Base-by-base conservation (phyloP, 352 stramenopile species). In the Globisporangium takayamanum region DNA sequence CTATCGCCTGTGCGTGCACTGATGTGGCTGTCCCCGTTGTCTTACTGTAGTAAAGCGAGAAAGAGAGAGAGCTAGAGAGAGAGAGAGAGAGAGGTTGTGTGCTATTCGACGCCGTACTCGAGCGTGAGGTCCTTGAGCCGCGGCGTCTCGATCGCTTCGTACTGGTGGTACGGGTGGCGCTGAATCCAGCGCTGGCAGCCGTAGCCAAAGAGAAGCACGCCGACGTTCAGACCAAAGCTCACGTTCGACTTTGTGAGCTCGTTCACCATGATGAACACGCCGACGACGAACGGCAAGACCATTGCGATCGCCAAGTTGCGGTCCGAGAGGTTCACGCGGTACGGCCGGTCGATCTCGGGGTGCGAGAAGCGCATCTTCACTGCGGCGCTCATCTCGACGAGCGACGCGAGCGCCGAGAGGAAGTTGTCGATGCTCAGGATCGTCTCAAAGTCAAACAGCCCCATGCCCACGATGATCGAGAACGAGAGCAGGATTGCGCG, bases 401-500 rank as follows among this genome's bases (percentile, higher is more conserved):
- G 60, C 1, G 76, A 85, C 53, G 84, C 74, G 25, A 91, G 62
- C n/a, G 72, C 78, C 11, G 78, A 90, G 18, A 90, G 55, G 50
- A 94, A 89, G 64, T 94, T 94, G 60, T 89, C 80, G 26, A 94
- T 76, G 30, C 77, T 82, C 55, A 92, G 65, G 52, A 92, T 94
- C 45, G 78, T 83, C 60, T 87, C 74, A 50, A 94, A 94, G 53
- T 92, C 81, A 25, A 94, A 88, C 30, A 89, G 64, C 0, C 80
- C 79, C 74, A 92, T 87, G 59, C 81, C 78, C 5, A 87, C 73
- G 41, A 94, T 92, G 56, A 94, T 87, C 54, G 68, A 72, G 41
- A 91, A 88, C 49, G 82, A 84, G 42, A 92, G 59, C 33, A 88
- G 46, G 50, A 94, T 92, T 8, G 81, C 77, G 33, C 80, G 78